Base-by-base conservation (phyloP, 1,284 basidiomycete species). In the Cryptococcus maquisensis region DNA sequence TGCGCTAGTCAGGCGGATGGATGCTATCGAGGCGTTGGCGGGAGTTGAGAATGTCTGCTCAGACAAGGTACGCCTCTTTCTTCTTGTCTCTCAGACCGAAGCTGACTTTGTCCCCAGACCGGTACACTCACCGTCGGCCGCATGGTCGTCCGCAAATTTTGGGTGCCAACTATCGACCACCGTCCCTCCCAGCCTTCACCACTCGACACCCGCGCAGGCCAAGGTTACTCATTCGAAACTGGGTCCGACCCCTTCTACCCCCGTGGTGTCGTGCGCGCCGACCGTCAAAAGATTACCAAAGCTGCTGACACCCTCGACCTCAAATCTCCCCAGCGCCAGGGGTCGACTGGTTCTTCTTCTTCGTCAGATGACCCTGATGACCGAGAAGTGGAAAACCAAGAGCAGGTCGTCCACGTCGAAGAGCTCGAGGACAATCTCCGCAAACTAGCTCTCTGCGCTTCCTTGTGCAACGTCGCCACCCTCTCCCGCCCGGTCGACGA, bases 21-120 rank as follows among this genome's bases (percentile, higher is more conserved):
- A 77, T 56, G 74, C 75, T 12, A 77, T 85, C 50, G 84, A 85
- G 61, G 82, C 81, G n/a, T 72, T 85, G n/a, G 80, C 80, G 2
- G 79, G 80, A 40, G 81, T 84, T 6, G 81, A 83, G 47, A 81
- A 83, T 64, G 81, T 84, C 54, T 85, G 83, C 67, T 82, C 80
- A 18, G 83, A 84, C 71, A 84, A 84, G 60, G 59, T 59, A 42
- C 57, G 59, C 51, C 20, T 26, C 37, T 18, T 4, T 20, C 18
- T 49, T 23, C 20, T 18, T 3, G 2, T 8, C n/a, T n/a, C n/a
- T n/a, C n/a, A n/a, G n/a, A n/a, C n/a, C n/a, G n/a, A 9, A 39
- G 43, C 42, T 52, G 13, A 16, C 12, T 9, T 49, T 10, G 8
- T 0, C 6, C 10, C 6, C 42, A 61, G 73, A 84, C 83, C 2